These are phyloP conservation scores for Rhynchospora pubera DNA, from an alignment of 176 grass and related monocot genomes.

Conservation along the genomic window DNA sequence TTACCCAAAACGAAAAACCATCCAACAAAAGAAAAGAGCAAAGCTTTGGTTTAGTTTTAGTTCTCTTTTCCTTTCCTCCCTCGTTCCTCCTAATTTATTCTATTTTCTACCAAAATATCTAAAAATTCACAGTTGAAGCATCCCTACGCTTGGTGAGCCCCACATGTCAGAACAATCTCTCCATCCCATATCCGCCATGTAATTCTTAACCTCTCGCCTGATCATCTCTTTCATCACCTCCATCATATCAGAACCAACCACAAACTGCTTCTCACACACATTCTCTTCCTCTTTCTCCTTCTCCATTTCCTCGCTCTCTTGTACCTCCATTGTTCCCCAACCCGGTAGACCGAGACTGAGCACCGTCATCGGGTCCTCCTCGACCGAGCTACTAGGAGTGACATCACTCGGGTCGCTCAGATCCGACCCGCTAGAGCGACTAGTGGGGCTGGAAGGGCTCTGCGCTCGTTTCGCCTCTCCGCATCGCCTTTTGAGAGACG, in stretches of 20 bases:
- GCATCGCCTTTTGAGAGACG: constrained; percentile 67
- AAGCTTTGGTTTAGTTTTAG: not conserved
- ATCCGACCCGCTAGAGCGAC: constrained; percentile 24
- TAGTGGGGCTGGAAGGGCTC: constrained; percentile 27
- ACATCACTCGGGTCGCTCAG: constrained; percentile 44
- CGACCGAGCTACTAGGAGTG: constrained; percentile 3
- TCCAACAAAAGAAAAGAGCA: constrained; percentile 8
- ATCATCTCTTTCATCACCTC: constrained; percentile 83
- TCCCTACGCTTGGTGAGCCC: not conserved
- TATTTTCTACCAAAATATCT: not conserved
- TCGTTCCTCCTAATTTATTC: constrained; percentile 1
- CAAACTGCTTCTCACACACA: not conserved
- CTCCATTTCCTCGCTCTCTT: constrained; percentile 35
- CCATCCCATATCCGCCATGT: constrained; percentile 62
- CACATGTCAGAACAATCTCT: constrained; percentile 28
- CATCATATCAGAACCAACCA: not conserved
- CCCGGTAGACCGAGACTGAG: constrained; percentile 72
- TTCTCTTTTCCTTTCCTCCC: not conserved
- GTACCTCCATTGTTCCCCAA: constrained; percentile 20
- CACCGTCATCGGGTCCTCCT: constrained; percentile 60
- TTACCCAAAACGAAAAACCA: not conserved
- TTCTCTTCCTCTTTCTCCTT: constrained; percentile 38
- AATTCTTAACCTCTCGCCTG: constrained; percentile 65
- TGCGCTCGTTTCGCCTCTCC: not conserved
- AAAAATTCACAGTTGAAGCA: constrained; percentile 14